These are phyloP conservation scores for Didymella exigua DNA, from an alignment of 2,329 filamentous ascomycete genomes.

Conservation along the genomic window DNA sequence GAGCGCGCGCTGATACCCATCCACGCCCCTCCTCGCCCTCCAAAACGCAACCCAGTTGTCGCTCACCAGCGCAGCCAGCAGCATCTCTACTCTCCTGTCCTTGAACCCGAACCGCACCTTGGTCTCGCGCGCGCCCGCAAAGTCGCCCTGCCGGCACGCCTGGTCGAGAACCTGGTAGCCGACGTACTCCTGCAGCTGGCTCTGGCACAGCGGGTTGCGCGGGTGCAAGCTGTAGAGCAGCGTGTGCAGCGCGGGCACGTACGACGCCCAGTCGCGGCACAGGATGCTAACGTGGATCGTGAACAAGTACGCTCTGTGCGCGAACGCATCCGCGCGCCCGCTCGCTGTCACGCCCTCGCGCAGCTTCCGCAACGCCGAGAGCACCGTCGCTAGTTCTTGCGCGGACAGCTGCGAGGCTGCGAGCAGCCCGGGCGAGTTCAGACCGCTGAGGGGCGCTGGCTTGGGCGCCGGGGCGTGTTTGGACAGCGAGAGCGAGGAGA, in stretches of 20 bases:
- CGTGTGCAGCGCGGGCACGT: slow-evolving; percentile 83
- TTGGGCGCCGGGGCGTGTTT: slow-evolving; percentile 25
- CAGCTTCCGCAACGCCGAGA: slow-evolving; percentile 87
- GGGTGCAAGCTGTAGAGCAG: slow-evolving; percentile 75
- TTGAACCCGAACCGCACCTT: slow-evolving; percentile 65
- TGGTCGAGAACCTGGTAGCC: slow-evolving; percentile 85
- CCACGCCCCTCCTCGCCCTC: slow-evolving; percentile 71
- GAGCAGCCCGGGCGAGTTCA: slow-evolving; percentile 31
- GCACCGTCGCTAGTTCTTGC: slow-evolving; percentile 71
- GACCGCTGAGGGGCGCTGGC: slow-evolving; percentile 7
- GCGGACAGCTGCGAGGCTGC: slow-evolving; percentile 38
- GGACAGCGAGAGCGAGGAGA: slow-evolving; percentile 25
- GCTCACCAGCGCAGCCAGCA: slow-evolving; percentile 72
- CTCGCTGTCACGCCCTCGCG: slow-evolving; percentile 87
- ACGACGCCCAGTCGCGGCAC: slow-evolving; percentile 81
- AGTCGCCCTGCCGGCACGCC: slow-evolving; percentile 79
- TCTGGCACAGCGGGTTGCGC: slow-evolving; percentile 67
- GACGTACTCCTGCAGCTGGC: slow-evolving; percentile 79
- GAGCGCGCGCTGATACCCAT: slow-evolving; percentile 78
- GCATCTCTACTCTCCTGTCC: slow-evolving; percentile 71
- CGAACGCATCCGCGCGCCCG: slow-evolving; percentile 76
- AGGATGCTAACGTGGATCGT: slow-evolving; percentile 84
- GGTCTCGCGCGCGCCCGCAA: slow-evolving; percentile 74
- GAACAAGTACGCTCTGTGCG: slow-evolving; percentile 89
- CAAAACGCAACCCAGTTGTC: slow-evolving; percentile 86